phyloP scores from a whole-genome alignment of 169 alveolate genomes.

The Perkinsus olseni region DNA sequence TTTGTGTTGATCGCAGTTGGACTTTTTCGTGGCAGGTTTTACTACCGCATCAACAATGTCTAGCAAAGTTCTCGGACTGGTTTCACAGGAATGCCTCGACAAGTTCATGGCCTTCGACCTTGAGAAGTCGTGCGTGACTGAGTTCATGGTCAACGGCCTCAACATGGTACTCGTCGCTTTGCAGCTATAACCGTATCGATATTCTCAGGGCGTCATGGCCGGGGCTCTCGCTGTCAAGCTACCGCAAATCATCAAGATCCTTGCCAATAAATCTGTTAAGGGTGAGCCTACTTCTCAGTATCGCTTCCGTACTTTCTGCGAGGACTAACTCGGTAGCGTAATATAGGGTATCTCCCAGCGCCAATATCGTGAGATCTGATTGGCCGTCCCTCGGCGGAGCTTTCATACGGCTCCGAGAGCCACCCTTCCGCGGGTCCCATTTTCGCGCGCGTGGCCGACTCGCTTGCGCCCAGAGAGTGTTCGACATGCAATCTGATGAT shows the following conservation, averaged over 20 bases:
- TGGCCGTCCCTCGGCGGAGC: no score
- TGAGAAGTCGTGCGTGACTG: neutral
- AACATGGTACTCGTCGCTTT: neutral
- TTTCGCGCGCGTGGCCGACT: no score
- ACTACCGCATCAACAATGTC: neutral
- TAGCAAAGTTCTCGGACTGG: neutral
- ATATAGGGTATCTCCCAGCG: no score
- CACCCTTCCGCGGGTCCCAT: no score
- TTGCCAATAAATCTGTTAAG: neutral
- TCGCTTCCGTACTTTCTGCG: no score
- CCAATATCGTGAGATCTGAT: no score
- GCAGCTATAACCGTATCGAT: neutral
- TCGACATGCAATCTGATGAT: no score
- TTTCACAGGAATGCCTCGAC: neutral
- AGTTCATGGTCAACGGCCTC: neutral
- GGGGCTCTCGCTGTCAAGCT: neutral
- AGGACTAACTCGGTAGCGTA: no score
- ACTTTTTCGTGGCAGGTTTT: neutral
- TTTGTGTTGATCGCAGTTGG: neutral
- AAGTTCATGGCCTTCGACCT: neutral
- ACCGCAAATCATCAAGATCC: neutral
- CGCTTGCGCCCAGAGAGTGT: no score
- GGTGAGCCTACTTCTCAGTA: no score
- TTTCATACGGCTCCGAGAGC: no score
- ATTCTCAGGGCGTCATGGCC: neutral